phyloP scores from a whole-genome alignment of 129 eudicot species.

The Helianthus tuberosus region DNA sequence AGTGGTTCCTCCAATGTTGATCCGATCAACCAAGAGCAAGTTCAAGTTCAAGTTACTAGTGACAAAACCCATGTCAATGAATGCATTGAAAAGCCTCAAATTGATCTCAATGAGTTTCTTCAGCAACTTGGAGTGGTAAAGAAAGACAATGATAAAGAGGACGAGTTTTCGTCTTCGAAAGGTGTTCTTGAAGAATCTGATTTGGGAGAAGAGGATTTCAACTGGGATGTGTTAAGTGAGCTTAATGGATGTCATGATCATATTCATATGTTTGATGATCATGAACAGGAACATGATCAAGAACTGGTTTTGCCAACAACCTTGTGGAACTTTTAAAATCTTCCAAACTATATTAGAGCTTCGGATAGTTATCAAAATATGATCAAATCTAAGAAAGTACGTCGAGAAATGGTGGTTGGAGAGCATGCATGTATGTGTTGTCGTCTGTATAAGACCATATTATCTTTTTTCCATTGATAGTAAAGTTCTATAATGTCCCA shows the following conservation, averaged over 20 bases:
- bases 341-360: neutral
- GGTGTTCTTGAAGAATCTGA: constrained; percentile 37
- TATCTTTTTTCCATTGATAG: neutral
- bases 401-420: constrained; percentile 7
- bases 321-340: constrained; percentile 62
- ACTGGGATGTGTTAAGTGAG: constrained; percentile 81
- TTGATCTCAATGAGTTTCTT: constrained; percentile 89
- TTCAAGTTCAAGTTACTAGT: constrained; percentile 22
- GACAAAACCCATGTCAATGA: constrained; percentile 31
- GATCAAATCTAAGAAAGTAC: constrained; percentile 17
- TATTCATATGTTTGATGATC: constrained; percentile 38
- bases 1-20: constrained; percentile 39
- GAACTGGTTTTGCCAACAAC: constrained; percentile 63
- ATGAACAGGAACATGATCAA: constrained; percentile 48
- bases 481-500: neutral
- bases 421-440: constrained; percentile 23
- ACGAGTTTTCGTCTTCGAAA: constrained; percentile 42
- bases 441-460: constrained; percentile 12
- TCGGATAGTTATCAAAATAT: neutral
- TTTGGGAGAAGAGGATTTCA: constrained; percentile 46
- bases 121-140: constrained; percentile 85
- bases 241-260: constrained; percentile 39
- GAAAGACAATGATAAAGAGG: constrained; percentile 50
- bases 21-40: constrained; percentile 24
- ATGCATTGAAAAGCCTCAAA: constrained; percentile 79